Conservation (phyloP, 2,329 filamentous ascomycete species). For the Xylogone sp. region DNA sequence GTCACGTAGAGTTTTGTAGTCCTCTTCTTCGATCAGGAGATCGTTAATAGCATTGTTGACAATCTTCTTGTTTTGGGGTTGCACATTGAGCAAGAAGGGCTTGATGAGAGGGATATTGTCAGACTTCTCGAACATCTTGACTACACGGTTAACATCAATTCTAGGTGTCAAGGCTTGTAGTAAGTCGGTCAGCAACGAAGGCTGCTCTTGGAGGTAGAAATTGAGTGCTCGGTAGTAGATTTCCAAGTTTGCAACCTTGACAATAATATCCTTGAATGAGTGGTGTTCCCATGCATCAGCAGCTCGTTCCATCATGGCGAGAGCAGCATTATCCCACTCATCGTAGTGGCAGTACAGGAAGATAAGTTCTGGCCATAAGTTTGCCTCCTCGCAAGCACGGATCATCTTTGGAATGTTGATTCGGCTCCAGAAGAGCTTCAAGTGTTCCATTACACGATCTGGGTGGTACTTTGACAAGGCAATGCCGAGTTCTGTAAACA, state of each 20-base stretch:
- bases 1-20: constrained; percentile 97
- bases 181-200: constrained; percentile 90
- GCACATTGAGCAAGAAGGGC: constrained; percentile 95
- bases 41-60: constrained; percentile 99
- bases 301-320: constrained; percentile 96
- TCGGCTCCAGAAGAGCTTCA: constrained; percentile 96
- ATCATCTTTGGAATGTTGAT: constrained; percentile 99
- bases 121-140: constrained; percentile 97
- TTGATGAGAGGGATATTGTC: constrained; percentile 98
- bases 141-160: constrained; percentile 98
- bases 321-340: constrained; percentile 93
- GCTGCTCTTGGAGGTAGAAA: constrained; percentile 97
- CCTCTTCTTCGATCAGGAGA: constrained; percentile 95
- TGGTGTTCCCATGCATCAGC: constrained; percentile 99
- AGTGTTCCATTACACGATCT: constrained; percentile 94
- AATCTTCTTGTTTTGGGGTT: constrained; percentile 94
- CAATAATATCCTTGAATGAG: constrained; percentile 97
- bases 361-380: constrained; percentile 94
- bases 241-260: constrained; percentile 97
- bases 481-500: constrained; percentile 93
- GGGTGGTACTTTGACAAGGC: constrained; percentile 93
- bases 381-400: constrained; percentile 85
- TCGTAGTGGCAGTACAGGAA: constrained; percentile 99
- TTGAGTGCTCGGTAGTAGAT: constrained; percentile 98
- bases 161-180: constrained; percentile 87